Base-by-base conservation (phyloP, 2,329 filamentous ascomycete species). In the Chaetomium strumarium region DNA sequence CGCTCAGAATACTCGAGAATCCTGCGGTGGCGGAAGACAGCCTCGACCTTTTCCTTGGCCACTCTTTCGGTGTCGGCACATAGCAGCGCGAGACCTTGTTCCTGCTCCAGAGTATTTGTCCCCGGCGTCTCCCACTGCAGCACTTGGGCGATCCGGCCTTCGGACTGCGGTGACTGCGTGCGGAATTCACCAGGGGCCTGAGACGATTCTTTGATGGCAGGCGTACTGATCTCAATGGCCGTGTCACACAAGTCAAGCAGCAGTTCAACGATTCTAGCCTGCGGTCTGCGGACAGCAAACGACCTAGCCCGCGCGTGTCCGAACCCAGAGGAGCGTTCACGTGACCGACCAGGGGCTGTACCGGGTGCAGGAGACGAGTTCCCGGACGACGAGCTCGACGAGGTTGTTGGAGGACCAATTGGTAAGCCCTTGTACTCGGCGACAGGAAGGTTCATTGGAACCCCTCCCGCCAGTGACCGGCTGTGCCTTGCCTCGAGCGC, bases 1-100 rank as follows among this genome's bases (percentile, higher is more conserved):
- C 95, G 85, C 70, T 99, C 93, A 0, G 91, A 85, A 66, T 99
- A 99, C 67, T 99, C 93, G 31, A 99, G 84, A 46, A 97, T 95
- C 62, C 86, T 85, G 46, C 92, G 85, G 68, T 97, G 90, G 33
- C 93, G 87, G 58, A 95, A 84, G 7, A 97, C 88, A 5, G 92
- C 88, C 63, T 99, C 93, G 1, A 97, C 88, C 67, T 99, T 99
- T 41, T 86, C 81, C 63, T 84, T 88, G 24, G 91, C 88, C 37
- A 90, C 80, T 63, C 80, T 84, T 67, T 93, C 90, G 0, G 91
- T 97, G 65, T 99, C 93, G 13, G 88, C 80, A 66, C 90, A 96
- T n/a, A 99, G 74, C 24, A 90, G 70, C 36, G 90, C 86, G 20
- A 99, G 74, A 0, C 93, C 93, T 64, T 95, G 88, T 66, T 97